Evolutionary conservation across 345 rosid genomes (phyloP), one percentile per base, ranked within the genome.

Genomic region (Aquilaria yunnanensis): DNA sequence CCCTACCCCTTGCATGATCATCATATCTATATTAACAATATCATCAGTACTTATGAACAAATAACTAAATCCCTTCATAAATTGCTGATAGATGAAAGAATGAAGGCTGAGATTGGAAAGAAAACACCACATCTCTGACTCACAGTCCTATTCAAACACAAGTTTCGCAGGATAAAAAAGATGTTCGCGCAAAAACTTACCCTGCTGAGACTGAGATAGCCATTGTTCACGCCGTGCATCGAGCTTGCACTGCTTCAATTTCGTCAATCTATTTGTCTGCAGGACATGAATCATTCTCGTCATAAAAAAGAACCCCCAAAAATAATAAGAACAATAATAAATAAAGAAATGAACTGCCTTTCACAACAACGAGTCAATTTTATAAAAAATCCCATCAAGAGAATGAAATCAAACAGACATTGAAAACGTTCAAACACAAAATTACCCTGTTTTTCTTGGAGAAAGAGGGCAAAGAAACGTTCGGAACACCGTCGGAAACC

Each of bases 161-260:
- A 37, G 61, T 9, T 12, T 49, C 29, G 47, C 51, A 73, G 51
- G 12, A 53, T 31, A 32, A 12, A 6, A 33, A 61, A 56, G 61
- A 45, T 56, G 32, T 54, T 2, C 9, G 41, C 0, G 61, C 3
- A 29, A 34, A 3, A 9, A 34, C 46, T 1, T 9, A 32, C 32
- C 13, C 13, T 14, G 32, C 37, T 30, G 67, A 76, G 77, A 61
- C 53, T 70, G 80, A 50, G 56, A 75, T 23, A 75, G 71, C 76
- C 81, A 80, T 70, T 77, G 74, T 50, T 57, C 77, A 58, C 78
- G 80, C 52, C 74, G 69, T 67, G 60, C 69, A 62, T 77, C 74
- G 64, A 70, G 72, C 64, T 77, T 80, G 65, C 64, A 72, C 67
- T 75, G 76, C 64, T 70, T 77, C 70, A 75, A 60, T 63, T 77